phyloP scores from a whole-genome alignment of 179 eudicot species.

The Beta lomatogona region DNA sequence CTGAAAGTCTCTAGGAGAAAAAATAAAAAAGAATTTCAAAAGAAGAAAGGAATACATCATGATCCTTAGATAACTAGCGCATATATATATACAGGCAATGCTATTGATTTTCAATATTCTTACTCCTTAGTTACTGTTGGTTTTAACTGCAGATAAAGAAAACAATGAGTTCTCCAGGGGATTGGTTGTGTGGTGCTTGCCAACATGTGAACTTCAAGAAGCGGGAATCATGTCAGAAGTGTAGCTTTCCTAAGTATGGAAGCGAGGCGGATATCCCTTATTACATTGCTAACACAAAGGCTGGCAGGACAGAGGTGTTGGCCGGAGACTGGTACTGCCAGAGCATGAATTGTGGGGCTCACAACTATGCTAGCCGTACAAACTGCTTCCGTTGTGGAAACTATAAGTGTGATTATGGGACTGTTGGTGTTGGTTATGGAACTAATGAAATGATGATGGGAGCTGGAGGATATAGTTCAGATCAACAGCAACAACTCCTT shows the following conservation, averaged over 20 bases:
- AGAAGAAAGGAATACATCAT: not conserved
- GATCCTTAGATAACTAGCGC: not conserved
- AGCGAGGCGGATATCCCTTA: conserved; percentile 46
- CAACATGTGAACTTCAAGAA: conserved; percentile 84
- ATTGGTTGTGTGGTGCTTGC: conserved; percentile 92
- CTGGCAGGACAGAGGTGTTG: conserved; percentile 55
- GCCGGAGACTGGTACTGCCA: conserved; percentile 97
- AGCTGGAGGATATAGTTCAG: conserved; percentile 38
- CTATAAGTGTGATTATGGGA: conserved; percentile 43
- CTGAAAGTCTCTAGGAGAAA: not conserved
- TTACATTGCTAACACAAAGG: conserved; percentile 19
- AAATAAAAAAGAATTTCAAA: not conserved
- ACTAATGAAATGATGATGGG: conserved; percentile 33
- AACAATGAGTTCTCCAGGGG: conserved; percentile 76
- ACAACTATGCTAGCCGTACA: conserved; percentile 87
- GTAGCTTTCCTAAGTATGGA: conserved; percentile 63
- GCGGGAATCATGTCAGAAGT: conserved; percentile 81
- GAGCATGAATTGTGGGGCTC: conserved; percentile 73
- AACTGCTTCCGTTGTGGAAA: conserved; percentile 76
- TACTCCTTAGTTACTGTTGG: not conserved
- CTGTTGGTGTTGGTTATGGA: conserved; percentile 36
- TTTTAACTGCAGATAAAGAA: conserved; percentile 17
- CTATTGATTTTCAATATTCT: not conserved
- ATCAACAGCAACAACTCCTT: conserved; percentile 34
- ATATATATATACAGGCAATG: not conserved